A percentile compares a stretch with the other conserved stretches of the same genome.
phyloP scores from a whole-genome alignment of 1,139 yeast species.

The Saccharomyces hybrid region DNA sequence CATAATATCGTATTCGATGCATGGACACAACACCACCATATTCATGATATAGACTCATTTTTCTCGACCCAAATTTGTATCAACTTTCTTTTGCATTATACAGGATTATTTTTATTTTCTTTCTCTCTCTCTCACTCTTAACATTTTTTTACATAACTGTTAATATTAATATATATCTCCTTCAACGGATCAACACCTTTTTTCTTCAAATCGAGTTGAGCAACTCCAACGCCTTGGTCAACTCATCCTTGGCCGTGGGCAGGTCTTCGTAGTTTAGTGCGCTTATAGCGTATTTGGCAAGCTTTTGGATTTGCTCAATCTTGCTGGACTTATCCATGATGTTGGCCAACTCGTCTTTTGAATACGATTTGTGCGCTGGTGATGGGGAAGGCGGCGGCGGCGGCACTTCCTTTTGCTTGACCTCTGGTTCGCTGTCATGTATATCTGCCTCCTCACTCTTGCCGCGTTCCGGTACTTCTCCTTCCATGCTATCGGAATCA shows the following conservation, averaged over 20 bases:
- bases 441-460: not conserved
- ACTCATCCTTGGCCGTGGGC: constrained; percentile 71
- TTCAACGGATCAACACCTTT: constrained; percentile 1
- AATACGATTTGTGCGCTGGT: constrained; percentile 6
- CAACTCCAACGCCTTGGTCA: constrained; percentile 52
- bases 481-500: not conserved
- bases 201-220: constrained; percentile 21
- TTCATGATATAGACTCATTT: not conserved
- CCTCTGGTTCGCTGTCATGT: not conserved
- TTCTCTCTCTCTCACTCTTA: not conserved
- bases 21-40: not conserved
- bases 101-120: constrained; percentile 1
- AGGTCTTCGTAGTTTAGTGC: constrained; percentile 90
- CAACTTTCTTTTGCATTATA: not conserved
- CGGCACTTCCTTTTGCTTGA: not conserved
- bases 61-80: not conserved
- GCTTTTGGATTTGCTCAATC: constrained; percentile 60
- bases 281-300: constrained; percentile 84
- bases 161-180: constrained; percentile 2
- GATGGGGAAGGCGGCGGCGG: constrained; percentile 3
- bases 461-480: not conserved
- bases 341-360: constrained; percentile 12
- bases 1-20: not conserved
- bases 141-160: not conserved
- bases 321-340: constrained; percentile 26